Percentiles rank a stretch among this genome's conserved stretches.
Evolutionary conservation across 2,329 filamentous ascomycete genomes (phyloP).

Genomic region (Cadophora sp.): DNA sequence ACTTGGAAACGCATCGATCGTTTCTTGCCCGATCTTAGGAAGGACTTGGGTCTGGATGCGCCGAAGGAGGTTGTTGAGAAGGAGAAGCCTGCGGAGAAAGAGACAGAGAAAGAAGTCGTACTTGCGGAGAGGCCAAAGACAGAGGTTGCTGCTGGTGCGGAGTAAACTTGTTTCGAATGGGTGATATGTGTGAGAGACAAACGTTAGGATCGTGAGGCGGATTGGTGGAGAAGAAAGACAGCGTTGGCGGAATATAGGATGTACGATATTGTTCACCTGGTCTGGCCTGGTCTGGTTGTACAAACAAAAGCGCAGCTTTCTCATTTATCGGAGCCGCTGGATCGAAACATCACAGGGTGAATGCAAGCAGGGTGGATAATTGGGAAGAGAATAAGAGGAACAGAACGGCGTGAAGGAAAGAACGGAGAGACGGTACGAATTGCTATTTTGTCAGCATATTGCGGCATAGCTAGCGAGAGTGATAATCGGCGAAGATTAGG

Average conservation of each 20-base stretch:
- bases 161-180: not conserved
- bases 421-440: not conserved
- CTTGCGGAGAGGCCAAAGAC: slow-evolving; percentile 6
- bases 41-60: slow-evolving; percentile 61
- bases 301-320: slow-evolving; percentile 1
- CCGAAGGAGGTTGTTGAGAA: slow-evolving; percentile 29
- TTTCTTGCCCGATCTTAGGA: slow-evolving; percentile 66
- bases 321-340: not conserved
- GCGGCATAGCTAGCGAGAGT: slow-evolving; percentile 19
- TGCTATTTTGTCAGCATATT: slow-evolving; percentile 12
- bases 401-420: not conserved
- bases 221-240: not conserved
- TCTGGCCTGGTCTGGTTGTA: slow-evolving; percentile 8
- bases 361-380: not conserved
- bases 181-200: not conserved
- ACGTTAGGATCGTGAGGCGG: not conserved
- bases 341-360: not conserved
- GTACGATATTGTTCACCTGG: slow-evolving; percentile 9
- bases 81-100: slow-evolving; percentile 11
- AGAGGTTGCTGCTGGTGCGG: not conserved
- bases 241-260: not conserved
- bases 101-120: not conserved
- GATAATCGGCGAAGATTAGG: not conserved
- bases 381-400: not conserved
- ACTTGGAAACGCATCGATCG: slow-evolving; percentile 71